These are phyloP conservation scores for Argentina anserina DNA, from an alignment of 306 rosid genomes.

Conservation along the genomic window DNA sequence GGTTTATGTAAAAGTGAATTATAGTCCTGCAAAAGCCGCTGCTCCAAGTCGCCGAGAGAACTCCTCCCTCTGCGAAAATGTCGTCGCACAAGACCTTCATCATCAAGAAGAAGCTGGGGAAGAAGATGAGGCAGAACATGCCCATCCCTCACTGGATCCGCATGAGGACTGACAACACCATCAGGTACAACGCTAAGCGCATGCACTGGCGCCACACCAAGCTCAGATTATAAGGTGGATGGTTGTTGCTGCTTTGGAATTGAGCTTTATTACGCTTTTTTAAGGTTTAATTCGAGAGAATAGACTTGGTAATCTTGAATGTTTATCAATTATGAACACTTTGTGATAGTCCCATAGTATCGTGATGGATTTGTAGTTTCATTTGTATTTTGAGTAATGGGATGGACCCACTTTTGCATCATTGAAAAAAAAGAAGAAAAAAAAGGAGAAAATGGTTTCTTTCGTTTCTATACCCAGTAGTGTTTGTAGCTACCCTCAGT, in stretches of 20 bases:
- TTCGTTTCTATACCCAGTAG: too few relatives aligned
- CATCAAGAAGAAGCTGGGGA: conserved; percentile 90
- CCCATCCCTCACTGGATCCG: conserved; percentile 90
- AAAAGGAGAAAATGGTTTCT: too few relatives aligned
- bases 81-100: conserved; percentile 85
- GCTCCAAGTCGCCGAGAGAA: conserved; percentile 7
- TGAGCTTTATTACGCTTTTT: not conserved
- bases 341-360: too few relatives aligned
- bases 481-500: too few relatives aligned
- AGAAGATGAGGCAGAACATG: conserved; percentile 95
- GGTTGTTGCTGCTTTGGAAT: not conserved
- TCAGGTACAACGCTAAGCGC: conserved; percentile 84
- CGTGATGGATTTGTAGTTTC: not conserved
- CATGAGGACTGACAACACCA: conserved; percentile 78
- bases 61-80: conserved; percentile 38
- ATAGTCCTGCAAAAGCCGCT: too few relatives aligned
- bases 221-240: conserved; percentile 63
- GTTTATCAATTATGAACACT: conserved; percentile 11
- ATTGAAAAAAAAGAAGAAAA: too few relatives aligned
- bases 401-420: conserved; percentile 1
- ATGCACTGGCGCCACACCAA: conserved; percentile 97
- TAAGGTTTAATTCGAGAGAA: not conserved
- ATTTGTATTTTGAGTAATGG: conserved; percentile 8
- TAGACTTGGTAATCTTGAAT: conserved; percentile 13
- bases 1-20: too few relatives aligned